Percentiles rank a stretch among this genome's conserved stretches.
Conservation (phyloP, 768 basidiomycete species). For the Ramaria sp. region DNA sequence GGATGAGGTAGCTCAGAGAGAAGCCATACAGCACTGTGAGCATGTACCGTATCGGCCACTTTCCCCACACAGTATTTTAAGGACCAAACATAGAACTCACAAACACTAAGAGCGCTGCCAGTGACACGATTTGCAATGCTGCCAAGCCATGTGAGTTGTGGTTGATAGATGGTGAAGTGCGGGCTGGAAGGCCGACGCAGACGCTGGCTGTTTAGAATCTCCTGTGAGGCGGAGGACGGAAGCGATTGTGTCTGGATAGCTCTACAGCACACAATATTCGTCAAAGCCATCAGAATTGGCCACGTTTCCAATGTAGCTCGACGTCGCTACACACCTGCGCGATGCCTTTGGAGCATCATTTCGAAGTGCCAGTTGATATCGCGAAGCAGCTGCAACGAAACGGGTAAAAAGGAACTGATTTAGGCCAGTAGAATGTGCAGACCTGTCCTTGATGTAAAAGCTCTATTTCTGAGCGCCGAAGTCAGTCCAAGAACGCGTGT, state of each 20-base stretch:
- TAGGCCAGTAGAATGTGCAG: neutral
- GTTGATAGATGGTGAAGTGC: conserved; percentile 95
- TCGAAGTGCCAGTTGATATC: conserved; percentile 28
- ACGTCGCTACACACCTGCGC: neutral
- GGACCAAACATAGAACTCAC: conserved; percentile 33
- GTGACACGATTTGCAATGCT: conserved; percentile 87
- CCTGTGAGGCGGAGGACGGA: conserved; percentile 42
- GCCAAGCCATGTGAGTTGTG: conserved; percentile 81
- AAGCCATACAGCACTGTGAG: conserved; percentile 74
- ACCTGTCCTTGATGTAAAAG: conserved; percentile 26
- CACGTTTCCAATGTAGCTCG: neutral
- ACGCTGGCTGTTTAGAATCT: conserved; percentile 82
- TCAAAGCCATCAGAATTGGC: neutral
- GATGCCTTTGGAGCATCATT: conserved; percentile 24
- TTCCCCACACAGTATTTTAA: neutral
- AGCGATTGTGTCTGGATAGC: conserved; percentile 56
- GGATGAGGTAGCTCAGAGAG: conserved; percentile 75
- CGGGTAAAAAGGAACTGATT: neutral
- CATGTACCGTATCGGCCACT: neutral
- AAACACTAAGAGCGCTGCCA: conserved; percentile 66
- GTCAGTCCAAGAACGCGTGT: conserved; percentile 48
- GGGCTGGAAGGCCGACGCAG: conserved; percentile 83
- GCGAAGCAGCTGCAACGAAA: conserved; percentile 20
- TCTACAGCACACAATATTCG: conserved; percentile 21
- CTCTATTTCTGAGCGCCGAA: conserved; percentile 41